phyloP scores from a whole-genome alignment of 371 early-diverging fungal species.

The Umbelopsis sp. region DNA sequence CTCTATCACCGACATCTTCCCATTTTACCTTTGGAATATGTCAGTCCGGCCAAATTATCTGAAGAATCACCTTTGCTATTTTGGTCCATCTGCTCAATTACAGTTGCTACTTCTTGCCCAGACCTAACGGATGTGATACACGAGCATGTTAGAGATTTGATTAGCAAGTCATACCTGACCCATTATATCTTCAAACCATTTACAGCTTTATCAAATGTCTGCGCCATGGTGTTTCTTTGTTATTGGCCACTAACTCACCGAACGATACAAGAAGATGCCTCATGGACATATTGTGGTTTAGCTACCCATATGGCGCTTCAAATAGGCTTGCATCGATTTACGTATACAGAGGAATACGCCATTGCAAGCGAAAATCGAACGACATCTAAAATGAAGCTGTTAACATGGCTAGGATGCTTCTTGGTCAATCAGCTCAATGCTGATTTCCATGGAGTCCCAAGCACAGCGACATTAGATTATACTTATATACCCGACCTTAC shows the following conservation, averaged over 20 bases:
- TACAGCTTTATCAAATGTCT: slow-evolving; percentile 12
- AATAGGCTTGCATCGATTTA: slow-evolving; percentile 13
- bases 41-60: background rate
- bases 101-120: background rate
- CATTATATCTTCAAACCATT: slow-evolving; percentile 15
- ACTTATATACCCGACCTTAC: background rate
- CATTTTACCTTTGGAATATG: slow-evolving; percentile 8
- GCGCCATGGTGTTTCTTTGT: slow-evolving; percentile 8
- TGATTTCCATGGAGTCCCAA: slow-evolving; percentile 12
- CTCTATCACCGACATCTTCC: slow-evolving; percentile 8
- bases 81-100: slow-evolving; percentile 9
- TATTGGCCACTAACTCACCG: slow-evolving; percentile 12
- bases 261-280: slow-evolving; percentile 17
- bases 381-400: background rate
- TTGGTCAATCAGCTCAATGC: slow-evolving; percentile 16
- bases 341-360: slow-evolving; percentile 14
- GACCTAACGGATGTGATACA: slow-evolving; percentile 2
- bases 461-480: slow-evolving; percentile 1
- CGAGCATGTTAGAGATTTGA: slow-evolving; percentile 3
- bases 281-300: slow-evolving; percentile 13
- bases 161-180: slow-evolving; percentile 1
- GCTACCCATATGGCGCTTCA: slow-evolving; percentile 17
- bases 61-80: background rate
- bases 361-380: background rate
- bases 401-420: slow-evolving; percentile 17